Conservation (phyloP, 2,329 filamentous ascomycete genomes). For the Verticillium albo-atrum region DNA sequence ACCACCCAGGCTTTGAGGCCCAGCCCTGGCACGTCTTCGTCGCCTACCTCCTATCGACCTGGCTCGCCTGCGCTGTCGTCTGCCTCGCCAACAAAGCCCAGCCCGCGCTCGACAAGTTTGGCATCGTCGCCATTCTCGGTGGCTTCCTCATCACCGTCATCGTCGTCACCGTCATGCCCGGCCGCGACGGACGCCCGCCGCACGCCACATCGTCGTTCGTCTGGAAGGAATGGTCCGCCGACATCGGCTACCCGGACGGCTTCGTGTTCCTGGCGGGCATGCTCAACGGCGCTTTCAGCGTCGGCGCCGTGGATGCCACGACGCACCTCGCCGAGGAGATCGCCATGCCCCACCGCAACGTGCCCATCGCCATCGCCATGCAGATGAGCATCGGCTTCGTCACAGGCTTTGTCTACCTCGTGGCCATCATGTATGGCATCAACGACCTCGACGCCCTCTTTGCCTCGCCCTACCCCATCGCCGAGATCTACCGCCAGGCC, state of each 20-base stretch:
- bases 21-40: conserved; percentile 39
- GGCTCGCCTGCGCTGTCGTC: conserved; percentile 31
- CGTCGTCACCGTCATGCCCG: conserved; percentile 49
- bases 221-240: conserved; percentile 33
- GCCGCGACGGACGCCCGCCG: conserved; percentile 19
- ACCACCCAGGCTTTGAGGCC: conserved; percentile 29
- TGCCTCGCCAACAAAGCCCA: conserved; percentile 52
- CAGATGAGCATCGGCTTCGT: conserved; percentile 46
- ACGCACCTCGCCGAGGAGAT: conserved; percentile 65
- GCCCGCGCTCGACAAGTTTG: conserved; percentile 48
- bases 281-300: conserved; percentile 64
- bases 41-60: conserved; percentile 33
- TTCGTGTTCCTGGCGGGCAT: conserved; percentile 37
- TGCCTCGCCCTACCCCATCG: conserved; percentile 55
- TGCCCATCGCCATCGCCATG: conserved; percentile 48
- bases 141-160: conserved; percentile 52
- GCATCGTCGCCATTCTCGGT: conserved; percentile 44
- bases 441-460: conserved; percentile 48
- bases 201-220: conserved; percentile 31
- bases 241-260: conserved; percentile 33
- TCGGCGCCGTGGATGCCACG: conserved; percentile 62
- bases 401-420: conserved; percentile 46
- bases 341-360: conserved; percentile 42
- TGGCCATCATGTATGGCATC: conserved; percentile 54
- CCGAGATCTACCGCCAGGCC: conserved; percentile 60